Evolutionary conservation across 2,329 filamentous ascomycete species (phyloP), one percentile per base, ranked within the genome.

Genomic region (Dothideomycetes sp.): DNA sequence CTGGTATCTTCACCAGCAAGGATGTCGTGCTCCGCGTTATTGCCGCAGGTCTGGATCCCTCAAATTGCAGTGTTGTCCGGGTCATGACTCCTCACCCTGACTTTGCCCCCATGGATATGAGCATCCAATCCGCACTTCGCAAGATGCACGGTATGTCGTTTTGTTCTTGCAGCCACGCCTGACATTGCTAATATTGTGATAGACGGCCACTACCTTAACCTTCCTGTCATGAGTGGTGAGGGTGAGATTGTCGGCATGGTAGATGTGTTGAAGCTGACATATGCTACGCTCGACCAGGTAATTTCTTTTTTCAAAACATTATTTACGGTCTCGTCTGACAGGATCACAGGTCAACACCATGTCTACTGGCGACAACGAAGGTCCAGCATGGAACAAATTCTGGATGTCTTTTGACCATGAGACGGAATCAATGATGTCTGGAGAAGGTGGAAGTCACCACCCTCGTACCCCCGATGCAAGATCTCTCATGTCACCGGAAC

Each of bases 231-330:
- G 91, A 95, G 95, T 62, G 54, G 56, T 38, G 87, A 94, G 49
- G 91, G 89, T 48, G 91, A 98, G 63, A 98, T 98, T 56, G 91
- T 98, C 43, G 91, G 91, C 54, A 98, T 98, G 91, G 91, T 98
- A 18, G 91, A 98, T 62, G 91, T 98, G 43, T 76, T 98, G 46
- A 96, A 96, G 68, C 73, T 98, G 55, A 98, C 91, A 16, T 98
- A 98, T 63, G 91, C 91, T 36, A 98, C 91, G 4, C 74, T 98
- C 38, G 91, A 98, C 64, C 89, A 95, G 68, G 87, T 94, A 64
- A 38, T 62, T 50, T 34, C 34, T 31, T n/a, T 14, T n/a, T 19
- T 34, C 14, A 33, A 24, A 34, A 1, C 4, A 24, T n/a, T 24
- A 29, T 12, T 19, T 17, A 27, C 4, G n/a, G 5, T n/a, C 15